Evolutionary conservation across 2,329 filamentous ascomycete species (phyloP), one percentile per base, ranked within the genome.

Genomic region (Aspergillus calidoustus): DNA sequence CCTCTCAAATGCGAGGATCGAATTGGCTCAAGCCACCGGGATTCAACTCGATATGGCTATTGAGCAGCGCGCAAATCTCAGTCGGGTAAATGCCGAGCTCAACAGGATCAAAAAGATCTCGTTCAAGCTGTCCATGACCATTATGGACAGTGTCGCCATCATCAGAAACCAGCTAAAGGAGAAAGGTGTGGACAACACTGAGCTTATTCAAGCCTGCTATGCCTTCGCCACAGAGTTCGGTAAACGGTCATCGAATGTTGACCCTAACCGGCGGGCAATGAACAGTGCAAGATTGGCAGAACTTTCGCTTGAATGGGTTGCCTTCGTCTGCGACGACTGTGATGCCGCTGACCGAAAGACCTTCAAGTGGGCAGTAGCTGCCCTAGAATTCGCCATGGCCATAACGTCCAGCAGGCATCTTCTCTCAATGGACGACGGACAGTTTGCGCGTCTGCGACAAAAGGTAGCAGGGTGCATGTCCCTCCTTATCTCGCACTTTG

Each of bases 141-240:
- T 99, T 78, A 97, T 99, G 92, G 94, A 98, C 77, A 97, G 93
- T 74, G 95, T 99, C 49, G 92, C 96, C 74, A 92, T 92, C 65
- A 95, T 99, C 66, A 87, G 93, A 66, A 89, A 88, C 68, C 94
- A 99, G 77, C 93, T 93, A 1, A 74, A 68, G 51, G 68, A 75
- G 54, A 84, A 86, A 60, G 91, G 90, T 8, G 86, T 94, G 66
- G 90, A 95, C 67, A 97, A 94, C 74, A 93, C 97, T 71, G 95
- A 99, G 72, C 86, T 99, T 31, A 95, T 99, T 66, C 95, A 99
- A 77, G 96, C 93, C 5, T 99, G 94, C 78, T 99, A 98, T 76
- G 91, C 96, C 46, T 99, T 98, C 72, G 95, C 95, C n/a, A 98
- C 95, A 0, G 95, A 99, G 75, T 99, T 99, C 68, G 95, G 95